Evolutionary conservation across 192 early-diverging fungal species (phyloP).

Genomic region (Linnemannia hyalina): DNA sequence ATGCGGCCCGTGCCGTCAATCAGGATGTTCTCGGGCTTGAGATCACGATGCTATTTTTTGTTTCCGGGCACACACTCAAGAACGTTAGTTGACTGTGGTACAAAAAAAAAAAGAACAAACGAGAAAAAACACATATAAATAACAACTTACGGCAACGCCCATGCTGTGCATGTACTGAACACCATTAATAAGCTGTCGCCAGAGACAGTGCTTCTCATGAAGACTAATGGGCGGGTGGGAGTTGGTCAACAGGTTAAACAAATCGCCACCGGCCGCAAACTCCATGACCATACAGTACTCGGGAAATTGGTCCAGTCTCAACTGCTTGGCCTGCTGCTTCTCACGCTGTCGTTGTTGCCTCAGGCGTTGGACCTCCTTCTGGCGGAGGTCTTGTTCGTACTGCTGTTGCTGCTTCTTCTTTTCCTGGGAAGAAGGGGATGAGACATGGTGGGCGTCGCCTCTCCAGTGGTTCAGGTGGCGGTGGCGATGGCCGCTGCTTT

Average conservation of each 20-base stretch:
- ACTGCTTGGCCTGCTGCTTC: constrained; percentile 32
- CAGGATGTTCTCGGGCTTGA: constrained; percentile 88
- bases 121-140: background rate
- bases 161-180: constrained; percentile 80
- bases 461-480: background rate
- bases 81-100: background rate
- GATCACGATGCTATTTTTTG: constrained; percentile 69
- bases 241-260: constrained; percentile 73
- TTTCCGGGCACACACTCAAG: background rate
- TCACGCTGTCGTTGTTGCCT: constrained; percentile 26
- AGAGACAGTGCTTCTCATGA: constrained; percentile 68
- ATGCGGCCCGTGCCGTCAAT: constrained; percentile 66
- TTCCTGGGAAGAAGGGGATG: background rate
- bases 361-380: constrained; percentile 29
- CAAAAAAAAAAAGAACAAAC: background rate
- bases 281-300: constrained; percentile 82
- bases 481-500: background rate
- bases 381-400: constrained; percentile 36
- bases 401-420: constrained; percentile 36
- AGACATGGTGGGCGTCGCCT: background rate
- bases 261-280: constrained; percentile 81
- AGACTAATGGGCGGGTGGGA: constrained; percentile 63
- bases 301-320: constrained; percentile 62
- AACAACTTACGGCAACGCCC: constrained; percentile 71
- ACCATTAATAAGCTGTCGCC: constrained; percentile 79